Evolutionary conservation across 73 alveolate species (phyloP).

Genomic region (Paramecium sexaurelia): DNA sequence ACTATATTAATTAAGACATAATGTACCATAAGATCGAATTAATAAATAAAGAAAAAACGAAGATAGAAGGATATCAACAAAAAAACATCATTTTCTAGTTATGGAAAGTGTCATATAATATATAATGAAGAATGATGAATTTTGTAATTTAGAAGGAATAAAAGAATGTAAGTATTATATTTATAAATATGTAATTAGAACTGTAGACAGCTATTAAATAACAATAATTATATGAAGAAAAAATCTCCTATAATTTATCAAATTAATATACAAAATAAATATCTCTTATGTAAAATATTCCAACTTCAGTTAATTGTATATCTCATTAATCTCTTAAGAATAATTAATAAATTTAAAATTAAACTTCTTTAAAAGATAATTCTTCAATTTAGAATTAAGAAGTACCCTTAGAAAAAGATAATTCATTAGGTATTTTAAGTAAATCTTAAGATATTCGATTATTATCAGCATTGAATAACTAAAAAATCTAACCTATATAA

Average conservation of each 20-base stretch:
- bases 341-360: background rate
- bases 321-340: background rate
- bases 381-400: background rate
- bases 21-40: background rate
- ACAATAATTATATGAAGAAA: background rate
- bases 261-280: background rate
- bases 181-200: background rate
- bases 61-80: background rate
- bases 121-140: background rate
- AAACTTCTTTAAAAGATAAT: background rate
- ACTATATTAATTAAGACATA: background rate
- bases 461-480: background rate
- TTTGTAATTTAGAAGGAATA: background rate
- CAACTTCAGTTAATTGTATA: background rate
- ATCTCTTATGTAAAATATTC: background rate
- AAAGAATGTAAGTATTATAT: constrained; percentile 5
- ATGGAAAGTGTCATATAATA: constrained; percentile 22
- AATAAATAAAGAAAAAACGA: background rate
- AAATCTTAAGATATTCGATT: background rate
- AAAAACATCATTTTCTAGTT: background rate
- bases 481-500: background rate
- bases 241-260: background rate
- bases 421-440: background rate
- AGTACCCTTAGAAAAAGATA: background rate
- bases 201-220: background rate